Percentiles rank a stretch among this genome's conserved stretches.
Evolutionary conservation across 2,329 filamentous ascomycete genomes (phyloP).

Genomic region (Hymenoscyphus linearis): DNA sequence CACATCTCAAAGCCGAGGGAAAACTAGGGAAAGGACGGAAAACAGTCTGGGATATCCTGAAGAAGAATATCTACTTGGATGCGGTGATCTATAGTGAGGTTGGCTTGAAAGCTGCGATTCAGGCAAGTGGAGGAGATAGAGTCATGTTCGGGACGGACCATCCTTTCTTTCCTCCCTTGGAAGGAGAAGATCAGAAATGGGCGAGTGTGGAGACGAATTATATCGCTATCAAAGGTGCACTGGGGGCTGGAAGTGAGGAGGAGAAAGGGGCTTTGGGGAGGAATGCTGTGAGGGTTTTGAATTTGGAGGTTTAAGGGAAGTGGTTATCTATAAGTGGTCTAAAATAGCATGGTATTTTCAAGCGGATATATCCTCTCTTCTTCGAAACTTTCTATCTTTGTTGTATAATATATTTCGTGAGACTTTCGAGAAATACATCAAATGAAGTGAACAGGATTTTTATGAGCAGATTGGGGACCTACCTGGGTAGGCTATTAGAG

Average conservation of each 20-base stretch:
- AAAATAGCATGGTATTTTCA: not conserved
- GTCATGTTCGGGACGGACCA: constrained; percentile 80
- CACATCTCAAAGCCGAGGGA: constrained; percentile 62
- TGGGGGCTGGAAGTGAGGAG: constrained; percentile 41
- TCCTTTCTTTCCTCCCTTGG: constrained; percentile 77
- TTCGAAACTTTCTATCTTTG: too few relatives aligned
- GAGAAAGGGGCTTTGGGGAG: constrained; percentile 52
- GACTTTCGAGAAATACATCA: too few relatives aligned
- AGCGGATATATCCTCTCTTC: too few relatives aligned
- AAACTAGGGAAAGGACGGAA: constrained; percentile 45
- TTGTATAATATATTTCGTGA: too few relatives aligned
- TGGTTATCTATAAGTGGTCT: not conserved
- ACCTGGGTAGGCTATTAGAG: too few relatives aligned
- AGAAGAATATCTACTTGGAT: constrained; percentile 79
- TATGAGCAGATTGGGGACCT: too few relatives aligned
- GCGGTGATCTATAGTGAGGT: constrained; percentile 78
- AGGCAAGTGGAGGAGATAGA: constrained; percentile 62
- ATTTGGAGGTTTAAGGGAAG: constrained; percentile 16
- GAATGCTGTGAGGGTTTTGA: constrained; percentile 52
- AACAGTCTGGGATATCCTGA: constrained; percentile 58
- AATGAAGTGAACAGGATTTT: too few relatives aligned
- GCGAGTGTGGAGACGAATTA: constrained; percentile 60
- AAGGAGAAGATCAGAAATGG: constrained; percentile 61
- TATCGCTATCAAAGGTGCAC: constrained; percentile 47
- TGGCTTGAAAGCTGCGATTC: constrained; percentile 64